Evolutionary conservation across 2,329 filamentous ascomycete species (phyloP).

Genomic region (Scytalidium sp.): DNA sequence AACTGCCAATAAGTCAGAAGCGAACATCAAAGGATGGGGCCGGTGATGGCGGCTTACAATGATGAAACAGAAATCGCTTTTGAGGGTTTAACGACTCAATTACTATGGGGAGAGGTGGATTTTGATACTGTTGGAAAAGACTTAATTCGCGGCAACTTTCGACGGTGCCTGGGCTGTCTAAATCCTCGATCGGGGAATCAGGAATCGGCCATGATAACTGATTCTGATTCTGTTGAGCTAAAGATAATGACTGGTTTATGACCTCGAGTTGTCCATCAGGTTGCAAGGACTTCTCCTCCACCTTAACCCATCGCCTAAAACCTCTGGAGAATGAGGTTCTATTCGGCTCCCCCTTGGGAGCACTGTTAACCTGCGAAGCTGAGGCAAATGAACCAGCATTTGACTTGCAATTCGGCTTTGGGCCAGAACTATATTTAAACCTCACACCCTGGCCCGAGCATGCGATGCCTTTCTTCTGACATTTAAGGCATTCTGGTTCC

Average conservation of each 20-base stretch:
- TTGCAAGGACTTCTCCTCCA: neutral
- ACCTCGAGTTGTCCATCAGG: neutral
- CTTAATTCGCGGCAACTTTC: slow-evolving; percentile 5
- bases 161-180: neutral
- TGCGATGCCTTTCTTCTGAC: slow-evolving; percentile 29
- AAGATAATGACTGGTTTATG: neutral
- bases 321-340: too few species aligned
- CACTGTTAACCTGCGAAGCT: neutral
- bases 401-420: slow-evolving; percentile 18
- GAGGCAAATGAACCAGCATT: slow-evolving; percentile 10
- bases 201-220: neutral
- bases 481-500: slow-evolving; percentile 36
- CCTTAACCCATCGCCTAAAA: neutral
- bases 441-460: slow-evolving; percentile 36
- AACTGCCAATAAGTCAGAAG: slow-evolving; percentile 19
- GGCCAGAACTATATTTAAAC: slow-evolving; percentile 31
- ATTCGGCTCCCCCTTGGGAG: neutral
- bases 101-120: slow-evolving; percentile 14
- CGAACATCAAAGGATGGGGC: neutral
- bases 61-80: slow-evolving; percentile 32
- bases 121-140: neutral
- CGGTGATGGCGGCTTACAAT: slow-evolving; percentile 24
- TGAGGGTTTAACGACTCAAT: slow-evolving; percentile 25
- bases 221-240: too few species aligned
- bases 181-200: neutral